Evolutionary conservation across 805 yeast species (phyloP).

Genomic region (Cyberlindnera xylosilytica): DNA sequence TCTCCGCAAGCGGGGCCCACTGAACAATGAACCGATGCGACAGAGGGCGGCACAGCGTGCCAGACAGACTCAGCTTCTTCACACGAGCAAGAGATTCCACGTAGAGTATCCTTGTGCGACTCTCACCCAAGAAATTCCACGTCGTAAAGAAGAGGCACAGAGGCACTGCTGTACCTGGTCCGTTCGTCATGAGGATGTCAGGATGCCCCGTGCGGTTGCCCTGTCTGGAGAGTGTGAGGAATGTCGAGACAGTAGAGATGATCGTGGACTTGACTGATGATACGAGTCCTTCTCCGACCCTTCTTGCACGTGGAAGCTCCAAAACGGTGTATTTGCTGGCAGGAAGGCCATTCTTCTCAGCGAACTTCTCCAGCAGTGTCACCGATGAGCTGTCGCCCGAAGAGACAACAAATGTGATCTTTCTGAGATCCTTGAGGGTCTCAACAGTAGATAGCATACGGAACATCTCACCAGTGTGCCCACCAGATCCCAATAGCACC

Average conservation of each 20-base stretch:
- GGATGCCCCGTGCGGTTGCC: slow-evolving; percentile 25
- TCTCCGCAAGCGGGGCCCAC: slow-evolving; percentile 63
- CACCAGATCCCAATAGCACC: slow-evolving; percentile 85
- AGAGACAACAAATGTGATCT: slow-evolving; percentile 37
- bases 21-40: slow-evolving; percentile 83
- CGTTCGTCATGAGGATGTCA: slow-evolving; percentile 57
- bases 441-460: slow-evolving; percentile 47
- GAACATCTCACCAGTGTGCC: slow-evolving; percentile 96
- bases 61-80: slow-evolving; percentile 68
- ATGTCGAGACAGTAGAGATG: slow-evolving; percentile 11
- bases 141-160: slow-evolving; percentile 55
- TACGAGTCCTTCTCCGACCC: slow-evolving; percentile 51
- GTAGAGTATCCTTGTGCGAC: slow-evolving; percentile 62
- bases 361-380: slow-evolving; percentile 24
- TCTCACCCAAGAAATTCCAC: slow-evolving; percentile 44
- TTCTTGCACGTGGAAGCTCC: slow-evolving; percentile 53
- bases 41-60: slow-evolving; percentile 65
- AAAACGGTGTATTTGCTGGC: slow-evolving; percentile 16
- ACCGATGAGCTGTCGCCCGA: slow-evolving; percentile 52
- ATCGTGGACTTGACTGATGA: slow-evolving; percentile 46
- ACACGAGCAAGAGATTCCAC: slow-evolving; percentile 89
- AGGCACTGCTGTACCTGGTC: slow-evolving; percentile 82
- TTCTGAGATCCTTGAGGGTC: slow-evolving; percentile 3
- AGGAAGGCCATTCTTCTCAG: slow-evolving; percentile 16
- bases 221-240: slow-evolving; percentile 8